Percentiles rank a stretch among this genome's conserved stretches.
Conservation (phyloP, 129 eudicot genomes). For the Flaveria bidentis region DNA sequence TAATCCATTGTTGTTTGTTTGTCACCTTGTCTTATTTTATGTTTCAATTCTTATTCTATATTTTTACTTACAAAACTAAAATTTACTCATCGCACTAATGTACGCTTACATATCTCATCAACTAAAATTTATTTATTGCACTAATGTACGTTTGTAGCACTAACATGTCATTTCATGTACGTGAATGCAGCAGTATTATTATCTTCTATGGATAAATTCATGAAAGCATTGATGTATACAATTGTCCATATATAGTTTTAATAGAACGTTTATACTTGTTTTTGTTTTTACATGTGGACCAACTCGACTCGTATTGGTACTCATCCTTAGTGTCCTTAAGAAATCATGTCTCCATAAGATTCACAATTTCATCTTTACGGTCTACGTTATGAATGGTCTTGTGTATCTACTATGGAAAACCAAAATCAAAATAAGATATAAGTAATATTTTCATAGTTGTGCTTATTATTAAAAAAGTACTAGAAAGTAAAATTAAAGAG, state of each 20-base stretch:
- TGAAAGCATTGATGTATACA: not conserved
- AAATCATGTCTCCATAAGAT: not conserved
- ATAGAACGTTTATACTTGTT: not conserved
- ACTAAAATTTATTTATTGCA: not conserved
- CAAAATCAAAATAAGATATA: not conserved
- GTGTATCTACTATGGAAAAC: not conserved
- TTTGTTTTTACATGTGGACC: not conserved
- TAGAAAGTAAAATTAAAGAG: constrained; percentile 24
- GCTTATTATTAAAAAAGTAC: not conserved
- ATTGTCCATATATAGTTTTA: not conserved
- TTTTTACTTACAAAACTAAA: not conserved
- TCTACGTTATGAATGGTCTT: not conserved
- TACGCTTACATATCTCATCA: not conserved
- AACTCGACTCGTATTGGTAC: not conserved
- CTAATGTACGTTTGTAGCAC: not conserved
- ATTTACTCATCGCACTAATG: not conserved
- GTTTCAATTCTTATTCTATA: constrained; percentile 12
- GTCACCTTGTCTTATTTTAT: constrained; percentile 27
- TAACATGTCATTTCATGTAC: not conserved
- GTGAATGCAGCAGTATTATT: too few relatives aligned
- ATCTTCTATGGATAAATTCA: not conserved
- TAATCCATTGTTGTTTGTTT: constrained; percentile 26
- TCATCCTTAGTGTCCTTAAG: not conserved
- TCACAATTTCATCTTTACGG: not conserved
- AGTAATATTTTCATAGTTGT: not conserved